Conservation (phyloP, 176 grass and related monocot species). For the Pontederia paniculata region DNA sequence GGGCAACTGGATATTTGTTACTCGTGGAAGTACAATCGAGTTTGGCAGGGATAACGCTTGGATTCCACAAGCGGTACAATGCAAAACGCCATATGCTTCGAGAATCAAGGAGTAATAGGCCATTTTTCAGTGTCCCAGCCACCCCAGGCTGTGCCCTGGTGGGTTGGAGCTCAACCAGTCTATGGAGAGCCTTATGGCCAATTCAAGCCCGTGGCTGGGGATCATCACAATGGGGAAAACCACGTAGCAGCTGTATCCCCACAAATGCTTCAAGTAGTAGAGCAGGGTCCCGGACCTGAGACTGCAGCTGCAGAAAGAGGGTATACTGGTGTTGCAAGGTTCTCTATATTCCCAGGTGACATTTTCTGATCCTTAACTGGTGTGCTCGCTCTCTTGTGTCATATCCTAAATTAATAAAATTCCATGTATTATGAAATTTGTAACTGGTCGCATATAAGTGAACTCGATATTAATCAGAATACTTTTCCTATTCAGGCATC, state of each 20-base stretch:
- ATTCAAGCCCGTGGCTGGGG: conserved; percentile 30
- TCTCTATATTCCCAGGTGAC: conserved; percentile 63
- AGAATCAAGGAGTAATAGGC: conserved; percentile 6
- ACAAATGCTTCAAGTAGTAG: conserved; percentile 26
- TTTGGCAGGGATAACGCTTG: neutral
- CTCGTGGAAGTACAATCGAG: neutral
- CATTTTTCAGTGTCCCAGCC: conserved; percentile 8
- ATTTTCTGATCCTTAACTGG: neutral
- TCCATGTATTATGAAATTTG: too few relatives aligned
- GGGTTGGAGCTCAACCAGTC: conserved; percentile 49
- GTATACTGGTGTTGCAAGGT: conserved; percentile 36
- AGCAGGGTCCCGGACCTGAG: conserved; percentile 14
- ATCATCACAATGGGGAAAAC: conserved; percentile 27
- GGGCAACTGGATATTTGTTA: neutral
- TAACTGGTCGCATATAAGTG: too few relatives aligned
- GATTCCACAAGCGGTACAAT: neutral
- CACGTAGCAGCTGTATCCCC: conserved; percentile 32
- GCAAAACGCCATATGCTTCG: conserved; percentile 14
- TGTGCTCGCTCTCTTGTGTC: too few relatives aligned
- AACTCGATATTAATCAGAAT: too few relatives aligned
- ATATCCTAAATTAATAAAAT: too few relatives aligned
- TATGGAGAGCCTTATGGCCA: conserved; percentile 42
- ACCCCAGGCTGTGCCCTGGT: conserved; percentile 41
- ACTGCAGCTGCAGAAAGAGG: conserved; percentile 17
- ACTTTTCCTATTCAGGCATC: too few relatives aligned